Base-by-base conservation (phyloP, 192 early-diverging fungal genomes). In the Linnemannia zychae region DNA sequence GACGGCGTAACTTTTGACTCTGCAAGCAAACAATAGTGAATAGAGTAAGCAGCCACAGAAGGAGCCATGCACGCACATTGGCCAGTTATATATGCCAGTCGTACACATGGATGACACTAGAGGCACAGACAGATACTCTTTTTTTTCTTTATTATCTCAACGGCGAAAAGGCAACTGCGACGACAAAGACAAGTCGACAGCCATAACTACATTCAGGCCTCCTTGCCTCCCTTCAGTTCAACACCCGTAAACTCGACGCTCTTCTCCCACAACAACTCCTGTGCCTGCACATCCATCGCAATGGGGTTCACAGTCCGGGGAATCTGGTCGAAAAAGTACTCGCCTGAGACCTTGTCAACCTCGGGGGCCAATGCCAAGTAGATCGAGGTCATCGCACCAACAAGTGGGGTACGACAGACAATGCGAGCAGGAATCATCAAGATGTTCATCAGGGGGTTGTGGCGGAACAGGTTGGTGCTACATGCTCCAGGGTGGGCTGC, bases 401-500 rank as follows among this genome's bases (percentile, higher is more conserved):
- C 72, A 12, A 69, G 57, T 1, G 88, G 88, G 2, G 86, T 72
- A 11, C 84, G 79, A 77, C 89, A 89, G 20, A 91, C 80, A 79
- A 80, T 74, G 36, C 60, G 65, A 20, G 76, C 75, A 4, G 87
- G 75, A 0, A 78, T 75, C 75, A 88, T 82, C 48, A 93, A 47
- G 11, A 87, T 70, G 20, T 82, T 81, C 74, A 91, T 78, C 49
- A 81, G 57, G 0, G 80, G 36, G 66, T 89, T 82, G 53, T 90
- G 84, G 40, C 90, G 82, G 73, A 90, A 92, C 65, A 93, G 46
- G 0, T 88, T 88, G 12, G 92, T 92, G 31, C 65, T 80, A 16
- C 90, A 90, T 1, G 89, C 75, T 0, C 92, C 91, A 20, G 92
- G 92, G 48, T 93, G 92, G 71, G 87, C 87, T 3, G 90, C 90